Conservation (phyloP, 2,329 filamentous ascomycete genomes). For the Nemania diffusa region DNA sequence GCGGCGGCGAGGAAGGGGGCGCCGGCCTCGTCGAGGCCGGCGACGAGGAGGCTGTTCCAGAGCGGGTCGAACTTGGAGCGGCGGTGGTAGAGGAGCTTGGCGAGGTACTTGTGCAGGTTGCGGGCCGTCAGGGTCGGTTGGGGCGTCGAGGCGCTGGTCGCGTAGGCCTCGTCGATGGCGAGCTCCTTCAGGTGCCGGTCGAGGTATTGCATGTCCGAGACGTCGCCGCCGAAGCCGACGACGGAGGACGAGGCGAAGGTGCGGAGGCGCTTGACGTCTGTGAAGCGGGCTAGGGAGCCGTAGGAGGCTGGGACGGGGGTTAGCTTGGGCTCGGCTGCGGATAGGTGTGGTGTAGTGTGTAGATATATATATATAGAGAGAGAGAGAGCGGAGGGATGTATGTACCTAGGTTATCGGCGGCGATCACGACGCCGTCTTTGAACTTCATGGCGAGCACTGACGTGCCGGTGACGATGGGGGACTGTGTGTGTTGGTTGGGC, state of each 20-base stretch:
- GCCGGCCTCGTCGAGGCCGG: constrained; percentile 81
- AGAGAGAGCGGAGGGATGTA: constrained; percentile 14
- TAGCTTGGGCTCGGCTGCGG: constrained; percentile 15
- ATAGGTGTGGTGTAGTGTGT: neutral
- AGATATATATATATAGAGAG: neutral
- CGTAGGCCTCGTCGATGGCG: constrained; percentile 89
- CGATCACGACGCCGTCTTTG: constrained; percentile 95
- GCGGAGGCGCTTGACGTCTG: constrained; percentile 93
- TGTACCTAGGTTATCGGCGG: constrained; percentile 93
- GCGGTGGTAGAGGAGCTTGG: constrained; percentile 95
- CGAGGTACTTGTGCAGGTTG: constrained; percentile 95
- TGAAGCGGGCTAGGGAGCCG: constrained; percentile 95
- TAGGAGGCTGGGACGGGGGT: constrained; percentile 78
- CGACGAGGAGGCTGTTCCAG: constrained; percentile 95
- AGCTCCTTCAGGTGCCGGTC: constrained; percentile 90
- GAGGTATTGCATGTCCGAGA: constrained; percentile 99
- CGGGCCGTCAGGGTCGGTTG: constrained; percentile 78
- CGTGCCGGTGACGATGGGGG: constrained; percentile 93
- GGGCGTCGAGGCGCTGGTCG: constrained; percentile 2
- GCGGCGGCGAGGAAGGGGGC: constrained; percentile 91
- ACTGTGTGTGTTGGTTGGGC: constrained; percentile 88
- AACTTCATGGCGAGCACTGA: constrained; percentile 96
- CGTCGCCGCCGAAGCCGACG: constrained; percentile 94
- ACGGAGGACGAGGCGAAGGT: constrained; percentile 85
- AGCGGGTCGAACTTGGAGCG: constrained; percentile 96